These are phyloP conservation scores for Pythium volutum DNA, from an alignment of 352 stramenopile genomes.

Conservation along the genomic window DNA sequence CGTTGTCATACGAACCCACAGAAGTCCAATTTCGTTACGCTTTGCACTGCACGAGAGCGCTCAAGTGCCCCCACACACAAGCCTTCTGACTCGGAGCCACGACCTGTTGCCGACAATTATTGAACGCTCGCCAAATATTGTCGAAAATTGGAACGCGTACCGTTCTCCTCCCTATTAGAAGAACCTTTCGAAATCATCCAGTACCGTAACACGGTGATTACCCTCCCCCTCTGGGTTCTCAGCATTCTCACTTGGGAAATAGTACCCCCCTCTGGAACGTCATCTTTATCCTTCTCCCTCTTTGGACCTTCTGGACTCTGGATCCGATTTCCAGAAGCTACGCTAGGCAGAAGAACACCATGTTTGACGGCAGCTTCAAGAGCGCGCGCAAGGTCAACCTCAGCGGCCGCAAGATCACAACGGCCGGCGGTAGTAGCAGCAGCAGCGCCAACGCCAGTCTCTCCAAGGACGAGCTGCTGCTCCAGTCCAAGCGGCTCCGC, in stretches of 20 bases:
- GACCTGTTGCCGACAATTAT: too few species aligned
- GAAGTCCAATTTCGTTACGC: too few species aligned
- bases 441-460: constrained; percentile 8
- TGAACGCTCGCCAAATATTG: too few species aligned
- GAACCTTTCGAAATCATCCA: not conserved
- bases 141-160: too few species aligned
- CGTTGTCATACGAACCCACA: too few species aligned
- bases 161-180: not conserved
- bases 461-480: constrained; percentile 59
- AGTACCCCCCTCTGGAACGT: not conserved
- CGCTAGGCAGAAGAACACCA: constrained; percentile 18
- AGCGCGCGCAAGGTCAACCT: constrained; percentile 64
- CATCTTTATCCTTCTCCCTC: not conserved
- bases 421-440: constrained; percentile 21
- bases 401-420: constrained; percentile 50
- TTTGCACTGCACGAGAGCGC: too few species aligned
- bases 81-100: too few species aligned
- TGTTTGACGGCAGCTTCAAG: constrained; percentile 80
- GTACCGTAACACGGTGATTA: not conserved
- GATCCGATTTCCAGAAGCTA: constrained; percentile 7
- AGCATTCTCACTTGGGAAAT: not conserved
- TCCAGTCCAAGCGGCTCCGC: constrained; percentile 48
- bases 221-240: not conserved
- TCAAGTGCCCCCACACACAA: too few species aligned
- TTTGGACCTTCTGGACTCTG: not conserved